Evolutionary conservation across 129 eudicot genomes (phyloP), one percentile per base, ranked within the genome.

Genomic region (Ambrosia trifida): DNA sequence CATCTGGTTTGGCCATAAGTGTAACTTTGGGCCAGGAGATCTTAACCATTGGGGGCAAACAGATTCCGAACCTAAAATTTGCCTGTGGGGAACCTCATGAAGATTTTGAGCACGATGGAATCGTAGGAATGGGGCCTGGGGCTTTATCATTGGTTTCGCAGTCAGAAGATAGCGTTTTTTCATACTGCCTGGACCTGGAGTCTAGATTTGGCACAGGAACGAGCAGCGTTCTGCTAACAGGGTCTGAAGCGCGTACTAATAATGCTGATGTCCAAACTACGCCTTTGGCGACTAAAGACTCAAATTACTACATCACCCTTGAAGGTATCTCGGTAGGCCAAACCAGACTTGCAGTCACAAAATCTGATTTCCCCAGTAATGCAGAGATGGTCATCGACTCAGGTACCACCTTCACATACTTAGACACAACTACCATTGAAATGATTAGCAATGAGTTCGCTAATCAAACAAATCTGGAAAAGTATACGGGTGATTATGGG

Each of bases 371-470:
- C 20, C 28, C 71, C 30, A 16, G 16, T 20, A 44, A 82, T 38
- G 82, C 76, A 9, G 63, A 65, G n/a, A 63, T 84, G 72, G 77
- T 84, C 28, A 70, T 80, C 14, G 88, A 84, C 73, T 84, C 85
- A 5, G 88, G 88, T 9, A 77, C 83, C 8, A 77, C 83, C 0
- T 24, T 80, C 16, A 84, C 81, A 9, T 84, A 73, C 58, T 30
- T 84, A 19, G 65, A 57, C 24, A 12, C 64, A 36, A 35, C 31
- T 51, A 67, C 72, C 19, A 64, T 78, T 64, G 66, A 64, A 16
- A 33, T 57, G 65, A 71, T 78, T 4, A 69, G 69, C 36, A 69
- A 69, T 11, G 80, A 69, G 75, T 78, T 82, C n/a, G 9, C 3
- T 33, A 62, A 60, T n/a, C 86, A 82, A 74, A 78, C 73, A 59